Conservation (phyloP, 2,329 filamentous ascomycete species). For the Xylariaceae sp. region DNA sequence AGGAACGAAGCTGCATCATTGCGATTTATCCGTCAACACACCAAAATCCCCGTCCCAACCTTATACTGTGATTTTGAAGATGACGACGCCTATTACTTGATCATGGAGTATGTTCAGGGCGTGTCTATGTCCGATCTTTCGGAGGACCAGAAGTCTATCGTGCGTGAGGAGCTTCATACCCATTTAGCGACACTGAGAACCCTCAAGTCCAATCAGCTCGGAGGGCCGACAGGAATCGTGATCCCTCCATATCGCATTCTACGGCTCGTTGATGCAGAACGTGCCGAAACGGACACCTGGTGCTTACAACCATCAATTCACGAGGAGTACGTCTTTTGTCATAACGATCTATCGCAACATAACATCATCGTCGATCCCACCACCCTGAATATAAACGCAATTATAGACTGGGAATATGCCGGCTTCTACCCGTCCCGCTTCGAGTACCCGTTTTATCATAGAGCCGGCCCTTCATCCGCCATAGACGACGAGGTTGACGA, state of each 20-base stretch:
- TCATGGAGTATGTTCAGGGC: slow-evolving; percentile 24
- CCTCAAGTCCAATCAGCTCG: slow-evolving; percentile 20
- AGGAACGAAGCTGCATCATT: slow-evolving; percentile 23
- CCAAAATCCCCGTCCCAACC: slow-evolving; percentile 21
- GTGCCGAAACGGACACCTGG: slow-evolving; percentile 1
- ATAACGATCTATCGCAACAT: slow-evolving; percentile 6
- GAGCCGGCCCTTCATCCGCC: slow-evolving; percentile 1
- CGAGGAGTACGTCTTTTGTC: slow-evolving; percentile 2
- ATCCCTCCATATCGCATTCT: slow-evolving; percentile 1
- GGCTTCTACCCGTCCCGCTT: slow-evolving; percentile 5
- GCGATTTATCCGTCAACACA: slow-evolving; percentile 17
- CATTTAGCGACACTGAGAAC: slow-evolving; percentile 19
- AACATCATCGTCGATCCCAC: slow-evolving; percentile 6
- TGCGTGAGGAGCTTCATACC: slow-evolving; percentile 19
- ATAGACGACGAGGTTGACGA: slow-evolving; percentile 2
- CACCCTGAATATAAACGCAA: slow-evolving; percentile 6
- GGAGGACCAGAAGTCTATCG: slow-evolving; percentile 17
- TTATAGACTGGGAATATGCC: slow-evolving; percentile 16
- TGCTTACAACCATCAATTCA: slow-evolving; percentile 1
- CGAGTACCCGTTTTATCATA: slow-evolving; percentile 2
- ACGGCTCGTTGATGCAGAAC: neutral
- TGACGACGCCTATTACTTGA: slow-evolving; percentile 22
- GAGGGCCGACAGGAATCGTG: slow-evolving; percentile 23
- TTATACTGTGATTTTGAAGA: slow-evolving; percentile 22
- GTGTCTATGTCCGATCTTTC: slow-evolving; percentile 21